Conservation (phyloP, 2,329 filamentous ascomycete species). For the Fusarium pseudograminearum region DNA sequence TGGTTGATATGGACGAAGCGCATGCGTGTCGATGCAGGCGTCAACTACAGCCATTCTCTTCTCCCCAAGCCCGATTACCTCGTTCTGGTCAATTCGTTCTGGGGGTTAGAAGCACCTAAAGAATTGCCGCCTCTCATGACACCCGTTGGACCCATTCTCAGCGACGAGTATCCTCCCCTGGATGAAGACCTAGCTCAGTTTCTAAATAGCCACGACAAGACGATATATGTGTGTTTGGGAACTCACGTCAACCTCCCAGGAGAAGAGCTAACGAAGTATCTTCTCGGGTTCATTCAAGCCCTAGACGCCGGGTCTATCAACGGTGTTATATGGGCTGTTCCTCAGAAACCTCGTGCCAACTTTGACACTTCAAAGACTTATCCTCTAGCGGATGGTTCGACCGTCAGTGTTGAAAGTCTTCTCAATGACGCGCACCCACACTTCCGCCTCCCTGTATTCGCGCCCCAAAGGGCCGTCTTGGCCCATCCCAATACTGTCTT, state of each 20-base stretch:
- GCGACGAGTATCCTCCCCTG: slow-evolving; percentile 51
- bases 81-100: slow-evolving; percentile 59
- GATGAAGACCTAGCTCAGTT: slow-evolving; percentile 48
- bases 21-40: slow-evolving; percentile 53
- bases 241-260: slow-evolving; percentile 55
- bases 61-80: slow-evolving; percentile 56
- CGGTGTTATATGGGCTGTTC: slow-evolving; percentile 56
- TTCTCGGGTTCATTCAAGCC: slow-evolving; percentile 48
- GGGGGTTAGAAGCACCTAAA: slow-evolving; percentile 56
- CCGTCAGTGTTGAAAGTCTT: slow-evolving; percentile 34
- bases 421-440: slow-evolving; percentile 47
- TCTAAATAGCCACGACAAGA: slow-evolving; percentile 47
- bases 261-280: slow-evolving; percentile 49
- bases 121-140: slow-evolving; percentile 57
- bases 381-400: slow-evolving; percentile 20
- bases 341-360: slow-evolving; percentile 39
- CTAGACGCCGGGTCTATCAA: slow-evolving; percentile 50
- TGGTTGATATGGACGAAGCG: slow-evolving; percentile 48
- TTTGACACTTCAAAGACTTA: slow-evolving; percentile 39
- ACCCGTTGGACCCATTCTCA: slow-evolving; percentile 56
- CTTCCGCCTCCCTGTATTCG: slow-evolving; percentile 53
- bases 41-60: slow-evolving; percentile 48
- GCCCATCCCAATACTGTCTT: slow-evolving; percentile 51
- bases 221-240: slow-evolving; percentile 57
- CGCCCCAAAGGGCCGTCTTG: slow-evolving; percentile 57